These are phyloP conservation scores for Salix koriyanagi DNA, from an alignment of 345 rosid genomes.

Conservation along the genomic window DNA sequence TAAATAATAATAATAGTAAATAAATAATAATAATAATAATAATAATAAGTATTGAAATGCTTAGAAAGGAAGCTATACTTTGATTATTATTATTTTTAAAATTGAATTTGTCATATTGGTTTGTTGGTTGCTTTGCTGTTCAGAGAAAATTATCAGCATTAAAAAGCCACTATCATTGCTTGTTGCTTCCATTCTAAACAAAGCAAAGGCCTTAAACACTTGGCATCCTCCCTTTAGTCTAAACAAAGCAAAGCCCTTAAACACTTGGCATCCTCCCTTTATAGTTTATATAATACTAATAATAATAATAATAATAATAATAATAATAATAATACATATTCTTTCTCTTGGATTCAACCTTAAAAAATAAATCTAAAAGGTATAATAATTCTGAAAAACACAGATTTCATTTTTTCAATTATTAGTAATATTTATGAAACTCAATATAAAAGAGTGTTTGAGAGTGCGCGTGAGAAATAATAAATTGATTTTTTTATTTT, in stretches of 20 bases:
- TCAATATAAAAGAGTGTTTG: too few species aligned
- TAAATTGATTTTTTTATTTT: too few species aligned
- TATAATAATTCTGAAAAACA: background rate
- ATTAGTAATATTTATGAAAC: background rate
- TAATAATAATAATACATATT: background rate
- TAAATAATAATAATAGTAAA: too few species aligned
- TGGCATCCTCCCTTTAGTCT: background rate
- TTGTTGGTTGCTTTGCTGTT: background rate
- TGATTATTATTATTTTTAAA: too few species aligned
- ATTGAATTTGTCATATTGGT: too few species aligned
- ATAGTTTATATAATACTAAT: too few species aligned
- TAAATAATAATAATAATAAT: too few species aligned
- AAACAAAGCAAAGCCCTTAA: constrained; percentile 10
- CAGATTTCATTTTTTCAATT: background rate
- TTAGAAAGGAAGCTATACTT: too few species aligned
- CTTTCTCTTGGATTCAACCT: background rate
- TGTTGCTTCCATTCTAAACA: constrained; percentile 19
- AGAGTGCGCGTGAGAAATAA: too few species aligned
- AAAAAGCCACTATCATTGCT: background rate
- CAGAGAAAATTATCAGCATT: background rate
- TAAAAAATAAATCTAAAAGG: background rate
- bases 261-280: background rate
- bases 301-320: too few species aligned
- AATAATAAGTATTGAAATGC: too few species aligned
- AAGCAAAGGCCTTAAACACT: constrained; percentile 6